Evolutionary conservation across 2,329 filamentous ascomycete genomes (phyloP).

Genomic region (Septoria petroselini): DNA sequence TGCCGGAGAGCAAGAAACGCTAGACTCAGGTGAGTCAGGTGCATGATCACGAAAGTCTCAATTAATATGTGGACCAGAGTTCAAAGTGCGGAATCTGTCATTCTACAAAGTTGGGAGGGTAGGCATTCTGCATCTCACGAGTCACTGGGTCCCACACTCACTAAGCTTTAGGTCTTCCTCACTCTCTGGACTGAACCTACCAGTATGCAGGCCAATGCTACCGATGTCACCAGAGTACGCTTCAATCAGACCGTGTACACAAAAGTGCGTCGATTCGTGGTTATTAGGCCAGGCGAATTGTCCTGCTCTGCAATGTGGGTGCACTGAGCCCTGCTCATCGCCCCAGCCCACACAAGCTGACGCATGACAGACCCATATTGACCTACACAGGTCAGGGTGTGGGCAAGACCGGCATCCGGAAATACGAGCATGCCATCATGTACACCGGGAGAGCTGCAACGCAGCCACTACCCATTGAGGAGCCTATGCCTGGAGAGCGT

Average conservation of each 20-base stretch:
- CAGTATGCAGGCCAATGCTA: not conserved
- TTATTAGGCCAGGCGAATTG: constrained; percentile 3
- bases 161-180: constrained; percentile 9
- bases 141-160: too few relatives aligned
- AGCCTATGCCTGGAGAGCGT: not conserved
- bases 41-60: too few relatives aligned
- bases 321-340: too few relatives aligned
- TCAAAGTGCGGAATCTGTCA: too few relatives aligned
- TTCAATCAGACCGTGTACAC: not conserved
- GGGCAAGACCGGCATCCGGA: not conserved
- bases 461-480: not conserved
- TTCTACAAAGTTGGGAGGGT: too few relatives aligned
- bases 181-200: constrained; percentile 2
- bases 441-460: not conserved
- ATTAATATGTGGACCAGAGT: too few relatives aligned
- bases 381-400: not conserved
- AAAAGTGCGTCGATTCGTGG: not conserved
- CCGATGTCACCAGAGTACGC: not conserved
- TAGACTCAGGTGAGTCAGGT: too few relatives aligned
- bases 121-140: too few relatives aligned
- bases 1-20: too few relatives aligned
- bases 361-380: not conserved
- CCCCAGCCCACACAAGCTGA: not conserved
- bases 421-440: constrained; percentile 4
- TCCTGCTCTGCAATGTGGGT: constrained; percentile 6